A percentile compares a stretch with the other conserved stretches of the same genome.
These are phyloP conservation scores for Fusarium chaquense DNA, from an alignment of 2,329 filamentous ascomycete species.

Conservation along the genomic window DNA sequence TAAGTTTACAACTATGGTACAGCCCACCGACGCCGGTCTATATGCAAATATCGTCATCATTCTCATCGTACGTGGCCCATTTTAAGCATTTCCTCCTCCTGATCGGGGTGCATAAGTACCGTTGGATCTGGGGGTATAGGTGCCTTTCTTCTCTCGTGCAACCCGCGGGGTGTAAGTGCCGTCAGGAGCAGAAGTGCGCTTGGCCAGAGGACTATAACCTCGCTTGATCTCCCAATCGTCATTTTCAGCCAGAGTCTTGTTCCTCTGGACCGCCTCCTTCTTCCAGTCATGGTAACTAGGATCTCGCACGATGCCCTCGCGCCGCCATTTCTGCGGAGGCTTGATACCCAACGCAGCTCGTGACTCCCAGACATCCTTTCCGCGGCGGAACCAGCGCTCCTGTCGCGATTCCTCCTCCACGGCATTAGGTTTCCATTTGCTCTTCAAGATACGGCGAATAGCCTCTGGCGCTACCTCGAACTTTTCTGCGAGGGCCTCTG, in stretches of 20 bases:
- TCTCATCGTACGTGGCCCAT: slow-evolving; percentile 23
- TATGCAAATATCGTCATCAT: slow-evolving; percentile 28
- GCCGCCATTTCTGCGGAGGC: slow-evolving; percentile 71
- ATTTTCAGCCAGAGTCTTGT: slow-evolving; percentile 50
- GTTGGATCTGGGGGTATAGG: background rate
- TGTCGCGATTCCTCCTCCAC: slow-evolving; percentile 70
- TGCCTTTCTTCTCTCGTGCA: background rate
- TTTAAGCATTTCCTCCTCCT: slow-evolving; percentile 19
- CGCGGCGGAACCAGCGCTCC: slow-evolving; percentile 71
- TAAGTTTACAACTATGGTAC: slow-evolving; percentile 42
- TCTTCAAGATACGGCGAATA: slow-evolving; percentile 86
- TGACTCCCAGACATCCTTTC: slow-evolving; percentile 69
- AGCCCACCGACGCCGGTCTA: slow-evolving; percentile 29
- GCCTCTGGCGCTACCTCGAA: slow-evolving; percentile 91
- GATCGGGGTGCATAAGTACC: background rate
- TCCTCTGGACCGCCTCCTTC: slow-evolving; percentile 44
- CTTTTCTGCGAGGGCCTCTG: slow-evolving; percentile 75
- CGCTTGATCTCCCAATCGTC: slow-evolving; percentile 42
- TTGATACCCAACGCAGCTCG: slow-evolving; percentile 72
- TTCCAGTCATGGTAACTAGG: slow-evolving; percentile 56
- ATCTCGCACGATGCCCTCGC: slow-evolving; percentile 63
- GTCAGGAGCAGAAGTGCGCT: background rate
- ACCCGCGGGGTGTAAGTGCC: background rate
- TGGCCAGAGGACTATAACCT: slow-evolving; percentile 1
- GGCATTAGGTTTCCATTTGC: slow-evolving; percentile 75